phyloP scores from a whole-genome alignment of 1,284 basidiomycete genomes.

The Cryptococcus amylolentus region DNA sequence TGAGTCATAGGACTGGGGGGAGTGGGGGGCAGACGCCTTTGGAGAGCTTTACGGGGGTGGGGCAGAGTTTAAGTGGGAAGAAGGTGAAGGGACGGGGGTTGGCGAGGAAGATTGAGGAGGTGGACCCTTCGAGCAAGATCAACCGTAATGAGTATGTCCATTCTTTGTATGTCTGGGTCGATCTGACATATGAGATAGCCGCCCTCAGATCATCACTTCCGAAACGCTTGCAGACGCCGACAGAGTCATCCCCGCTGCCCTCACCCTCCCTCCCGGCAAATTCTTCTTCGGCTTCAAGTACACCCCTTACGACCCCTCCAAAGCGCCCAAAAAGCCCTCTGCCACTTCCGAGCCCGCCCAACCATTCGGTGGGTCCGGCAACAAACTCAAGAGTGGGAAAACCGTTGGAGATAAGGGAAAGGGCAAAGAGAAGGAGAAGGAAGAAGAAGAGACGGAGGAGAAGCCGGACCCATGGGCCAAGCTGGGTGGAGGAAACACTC shows the following conservation, averaged over 20 bases:
- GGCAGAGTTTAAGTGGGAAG: constrained; percentile 79
- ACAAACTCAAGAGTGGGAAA: constrained; percentile 4
- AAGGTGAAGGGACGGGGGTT: constrained; percentile 91
- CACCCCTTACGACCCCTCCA: constrained; percentile 60
- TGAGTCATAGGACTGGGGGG: constrained; percentile 31
- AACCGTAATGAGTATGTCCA: constrained; percentile 72
- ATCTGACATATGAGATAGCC: constrained; percentile 53
- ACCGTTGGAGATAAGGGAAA: neutral
- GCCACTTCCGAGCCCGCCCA: constrained; percentile 15
- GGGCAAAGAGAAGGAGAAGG: constrained; percentile 14
- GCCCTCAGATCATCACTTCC: constrained; percentile 79
- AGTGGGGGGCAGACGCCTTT: constrained; percentile 54
- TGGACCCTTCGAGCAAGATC: constrained; percentile 79
- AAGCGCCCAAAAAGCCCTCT: constrained; percentile 43
- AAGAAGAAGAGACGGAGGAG: constrained; percentile 10
- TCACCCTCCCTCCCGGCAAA: constrained; percentile 87
- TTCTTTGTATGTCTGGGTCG: neutral
- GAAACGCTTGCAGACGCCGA: constrained; percentile 68
- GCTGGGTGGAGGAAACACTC: constrained; percentile 41
- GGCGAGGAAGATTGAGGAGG: constrained; percentile 72
- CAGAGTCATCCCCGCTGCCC: constrained; percentile 77
- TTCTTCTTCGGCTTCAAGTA: constrained; percentile 90
- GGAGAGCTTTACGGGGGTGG: constrained; percentile 91
- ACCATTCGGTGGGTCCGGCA: constrained; percentile 37
- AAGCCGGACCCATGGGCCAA: constrained; percentile 46